Base-by-base conservation (phyloP, 202 grass and related monocot genomes). In the Zizania palustris region DNA sequence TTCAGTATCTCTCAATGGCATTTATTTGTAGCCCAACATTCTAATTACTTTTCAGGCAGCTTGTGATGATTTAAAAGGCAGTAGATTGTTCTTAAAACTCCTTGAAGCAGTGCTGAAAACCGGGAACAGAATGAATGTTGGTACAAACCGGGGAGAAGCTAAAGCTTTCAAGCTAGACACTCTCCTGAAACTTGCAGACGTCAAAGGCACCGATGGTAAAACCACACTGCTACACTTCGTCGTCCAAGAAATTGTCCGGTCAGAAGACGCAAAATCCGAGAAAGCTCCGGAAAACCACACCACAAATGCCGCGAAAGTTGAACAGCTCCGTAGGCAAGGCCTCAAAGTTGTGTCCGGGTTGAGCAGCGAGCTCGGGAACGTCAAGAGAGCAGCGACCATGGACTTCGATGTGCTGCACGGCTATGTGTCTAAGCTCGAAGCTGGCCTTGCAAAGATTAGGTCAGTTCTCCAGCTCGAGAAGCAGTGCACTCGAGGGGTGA, bases 141-240 rank as follows among this genome's bases (percentile, higher is more conserved):
- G 89, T 21, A 98, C 96, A 14, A 95, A 90, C 57, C 50, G 96
- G 7, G 85, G 96, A 14, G 82, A 95, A 20, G 91, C 96, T 6
- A 88, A 82, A 77, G 89, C 96, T 15, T 95, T 95, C 75, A 98
- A 98, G 83, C 83, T 98, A 0, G 96, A 98, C 49, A 92, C 85
- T 41, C 96, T 98, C 65, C 85, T 98, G 35, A 95, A 98, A 60
- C 91, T 98, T 9, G 89, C 91, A 62, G 89, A 92, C 2, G 67
- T 98, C 15, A 95, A 98, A 71, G 91, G 96, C 9, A 71, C 78
- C 10, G 91, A 98, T 18, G 96, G 96, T 1, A 98, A 85, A 74
- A 98, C 91, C 41, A 95, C 89, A 10, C 77, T 98, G 8, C 89
- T 98, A 18, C 96, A 98, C 65, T 98, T 89, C 41, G 96, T 90